A percentile compares a stretch with the other conserved stretches of the same genome.
These are phyloP conservation scores for Coniophora puteana DNA, from an alignment of 1,284 basidiomycete species.

Conservation along the genomic window DNA sequence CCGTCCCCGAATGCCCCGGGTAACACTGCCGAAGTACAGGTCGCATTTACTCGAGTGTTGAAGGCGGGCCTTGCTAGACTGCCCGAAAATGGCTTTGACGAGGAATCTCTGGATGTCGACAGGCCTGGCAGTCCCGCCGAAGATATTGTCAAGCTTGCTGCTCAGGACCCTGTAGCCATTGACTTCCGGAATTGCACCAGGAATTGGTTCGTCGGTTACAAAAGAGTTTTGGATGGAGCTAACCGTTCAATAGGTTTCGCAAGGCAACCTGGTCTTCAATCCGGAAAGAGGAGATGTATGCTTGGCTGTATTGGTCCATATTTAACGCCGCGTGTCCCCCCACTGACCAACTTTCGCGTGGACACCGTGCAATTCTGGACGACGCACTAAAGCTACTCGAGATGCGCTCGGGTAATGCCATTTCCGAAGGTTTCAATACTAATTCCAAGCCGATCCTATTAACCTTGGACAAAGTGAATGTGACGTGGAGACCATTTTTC, in stretches of 20 bases:
- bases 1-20: conserved; percentile 44
- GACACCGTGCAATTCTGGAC: conserved; percentile 49
- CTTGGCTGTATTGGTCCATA: conserved; percentile 86
- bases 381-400: conserved; percentile 63
- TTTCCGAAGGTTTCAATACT: conserved; percentile 63
- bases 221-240: conserved; percentile 8
- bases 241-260: conserved; percentile 50
- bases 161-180: conserved; percentile 66
- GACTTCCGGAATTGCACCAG: conserved; percentile 73
- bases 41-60: conserved; percentile 56
- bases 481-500: conserved; percentile 66
- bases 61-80: conserved; percentile 53
- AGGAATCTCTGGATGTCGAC: conserved; percentile 47
- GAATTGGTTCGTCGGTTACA: conserved; percentile 41
- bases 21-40: conserved; percentile 51
- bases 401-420: conserved; percentile 64
- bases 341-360: conserved; percentile 40
- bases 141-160: conserved; percentile 49
- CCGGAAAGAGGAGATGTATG: conserved; percentile 57
- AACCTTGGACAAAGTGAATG: conserved; percentile 76
- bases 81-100: conserved; percentile 48
- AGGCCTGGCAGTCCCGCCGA: conserved; percentile 63
- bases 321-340: conserved; percentile 64
- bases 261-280: conserved; percentile 74
- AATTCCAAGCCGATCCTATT: conserved; percentile 61